Conservation (phyloP, 2,329 filamentous ascomycete species). For the Alternaria atra region DNA sequence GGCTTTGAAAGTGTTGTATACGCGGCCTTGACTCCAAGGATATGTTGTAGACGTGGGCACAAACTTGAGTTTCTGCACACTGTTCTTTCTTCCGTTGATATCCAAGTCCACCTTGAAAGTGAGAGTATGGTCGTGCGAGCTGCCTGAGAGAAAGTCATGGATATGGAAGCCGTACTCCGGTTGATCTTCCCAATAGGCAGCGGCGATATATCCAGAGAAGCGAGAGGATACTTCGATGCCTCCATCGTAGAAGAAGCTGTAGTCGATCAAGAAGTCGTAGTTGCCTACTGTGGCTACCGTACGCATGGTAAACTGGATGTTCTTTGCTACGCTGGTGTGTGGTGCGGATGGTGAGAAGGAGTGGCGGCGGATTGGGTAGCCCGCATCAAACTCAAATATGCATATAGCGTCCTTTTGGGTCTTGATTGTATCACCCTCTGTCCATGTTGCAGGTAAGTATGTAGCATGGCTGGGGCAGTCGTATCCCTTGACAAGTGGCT, state of each 20-base stretch:
- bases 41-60: conserved; percentile 58
- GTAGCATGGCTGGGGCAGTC: conserved; percentile 64
- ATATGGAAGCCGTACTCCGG: conserved; percentile 52
- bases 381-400: conserved; percentile 37
- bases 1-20: conserved; percentile 63
- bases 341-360: conserved; percentile 16
- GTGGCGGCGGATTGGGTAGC: conserved; percentile 47
- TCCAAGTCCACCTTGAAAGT: conserved; percentile 56
- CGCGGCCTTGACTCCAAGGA: conserved; percentile 60
- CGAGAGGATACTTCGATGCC: conserved; percentile 36
- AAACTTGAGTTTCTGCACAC: conserved; percentile 44
- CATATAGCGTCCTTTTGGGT: conserved; percentile 54
- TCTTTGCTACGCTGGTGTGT: conserved; percentile 45
- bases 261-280: conserved; percentile 42
- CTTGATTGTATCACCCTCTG: conserved; percentile 50
- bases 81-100: conserved; percentile 49
- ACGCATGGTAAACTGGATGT: conserved; percentile 55
- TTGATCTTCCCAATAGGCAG: conserved; percentile 35
- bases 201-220: conserved; percentile 42
- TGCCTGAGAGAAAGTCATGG: conserved; percentile 48
- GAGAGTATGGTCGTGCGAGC: conserved; percentile 52
- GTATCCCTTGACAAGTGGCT: conserved; percentile 58
- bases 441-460: conserved; percentile 59
- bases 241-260: conserved; percentile 41
- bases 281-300: conserved; percentile 60